Conservation (phyloP, 352 stramenopile genomes). For the Phytophthora melonis region DNA sequence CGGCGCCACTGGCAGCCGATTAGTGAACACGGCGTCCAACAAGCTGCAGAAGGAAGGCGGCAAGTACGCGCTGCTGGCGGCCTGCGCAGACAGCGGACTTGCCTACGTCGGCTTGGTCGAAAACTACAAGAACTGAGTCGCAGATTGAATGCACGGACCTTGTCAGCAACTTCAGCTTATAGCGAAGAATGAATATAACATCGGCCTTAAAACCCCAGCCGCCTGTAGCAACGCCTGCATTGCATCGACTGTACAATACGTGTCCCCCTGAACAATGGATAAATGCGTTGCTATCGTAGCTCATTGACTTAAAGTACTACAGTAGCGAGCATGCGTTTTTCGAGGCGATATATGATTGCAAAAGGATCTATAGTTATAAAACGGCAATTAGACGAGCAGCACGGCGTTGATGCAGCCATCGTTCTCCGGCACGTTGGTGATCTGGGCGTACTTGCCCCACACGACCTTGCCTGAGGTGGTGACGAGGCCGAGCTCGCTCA, state of each 20-base stretch:
- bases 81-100: constrained; percentile 97
- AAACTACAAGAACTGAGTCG: constrained; percentile 73
- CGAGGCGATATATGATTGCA: constrained; percentile 38
- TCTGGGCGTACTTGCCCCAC: constrained; percentile 99
- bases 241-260: background rate
- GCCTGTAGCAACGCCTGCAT: background rate
- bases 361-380: constrained; percentile 52
- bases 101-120: constrained; percentile 97
- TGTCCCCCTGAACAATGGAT: too few relatives aligned
- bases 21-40: constrained; percentile 98
- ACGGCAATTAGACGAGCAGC: constrained; percentile 95
- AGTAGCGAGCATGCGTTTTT: background rate
- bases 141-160: constrained; percentile 16
- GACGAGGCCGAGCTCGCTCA: constrained; percentile 99
- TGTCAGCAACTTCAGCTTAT: constrained; percentile 7
- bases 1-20: constrained; percentile 95
- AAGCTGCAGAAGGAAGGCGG: constrained; percentile 96
- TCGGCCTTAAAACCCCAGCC: background rate
- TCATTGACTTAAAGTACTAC: background rate
- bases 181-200: constrained; percentile 2
- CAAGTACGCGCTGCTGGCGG: constrained; percentile 96
- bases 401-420: constrained; percentile 99
- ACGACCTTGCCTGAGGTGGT: constrained; percentile 99
- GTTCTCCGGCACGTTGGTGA: constrained; percentile 99
- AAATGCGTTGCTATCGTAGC: background rate